phyloP scores from a whole-genome alignment of 202 grass and related monocot genomes.

The Setaria italica region DNA sequence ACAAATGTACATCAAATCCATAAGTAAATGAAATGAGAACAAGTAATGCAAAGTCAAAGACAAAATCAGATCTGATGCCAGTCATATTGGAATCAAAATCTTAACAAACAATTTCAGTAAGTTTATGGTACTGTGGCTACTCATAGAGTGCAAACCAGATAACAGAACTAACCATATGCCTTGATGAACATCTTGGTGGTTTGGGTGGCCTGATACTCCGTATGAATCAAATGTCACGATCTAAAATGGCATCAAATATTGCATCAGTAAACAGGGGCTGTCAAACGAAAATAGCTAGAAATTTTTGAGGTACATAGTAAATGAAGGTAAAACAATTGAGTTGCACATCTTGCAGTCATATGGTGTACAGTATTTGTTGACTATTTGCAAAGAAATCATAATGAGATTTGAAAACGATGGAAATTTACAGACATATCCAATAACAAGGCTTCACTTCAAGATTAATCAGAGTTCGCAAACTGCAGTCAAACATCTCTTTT shows the following conservation, averaged over 20 bases:
- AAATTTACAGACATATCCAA: not conserved
- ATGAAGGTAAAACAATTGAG: constrained; percentile 13
- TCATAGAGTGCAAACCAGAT: not conserved
- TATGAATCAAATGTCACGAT: constrained; percentile 80
- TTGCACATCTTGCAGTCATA: not conserved
- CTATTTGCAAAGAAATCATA: not conserved
- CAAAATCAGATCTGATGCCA: not conserved
- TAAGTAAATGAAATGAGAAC: not conserved
- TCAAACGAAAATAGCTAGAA: not conserved
- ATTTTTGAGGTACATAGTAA: not conserved
- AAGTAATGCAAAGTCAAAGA: not conserved
- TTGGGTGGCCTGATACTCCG: constrained; percentile 89
- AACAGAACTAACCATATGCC: constrained; percentile 72
- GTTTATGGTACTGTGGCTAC: not conserved
- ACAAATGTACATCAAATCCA: constrained; percentile 4
- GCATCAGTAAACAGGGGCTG: not conserved
- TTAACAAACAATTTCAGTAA: not conserved
- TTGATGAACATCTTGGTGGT: constrained; percentile 83
- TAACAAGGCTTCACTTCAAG: not conserved
- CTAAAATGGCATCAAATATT: constrained; percentile 55
- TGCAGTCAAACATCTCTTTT: not conserved
- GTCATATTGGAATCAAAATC: not conserved
- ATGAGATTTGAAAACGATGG: constrained; percentile 5
- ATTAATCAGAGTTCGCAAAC: constrained; percentile 10
- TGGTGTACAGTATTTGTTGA: not conserved